Evolutionary conservation across 176 grass and related monocot species (phyloP), one percentile per base, ranked within the genome.

Genomic region (Hsuehochloa calcarea): DNA sequence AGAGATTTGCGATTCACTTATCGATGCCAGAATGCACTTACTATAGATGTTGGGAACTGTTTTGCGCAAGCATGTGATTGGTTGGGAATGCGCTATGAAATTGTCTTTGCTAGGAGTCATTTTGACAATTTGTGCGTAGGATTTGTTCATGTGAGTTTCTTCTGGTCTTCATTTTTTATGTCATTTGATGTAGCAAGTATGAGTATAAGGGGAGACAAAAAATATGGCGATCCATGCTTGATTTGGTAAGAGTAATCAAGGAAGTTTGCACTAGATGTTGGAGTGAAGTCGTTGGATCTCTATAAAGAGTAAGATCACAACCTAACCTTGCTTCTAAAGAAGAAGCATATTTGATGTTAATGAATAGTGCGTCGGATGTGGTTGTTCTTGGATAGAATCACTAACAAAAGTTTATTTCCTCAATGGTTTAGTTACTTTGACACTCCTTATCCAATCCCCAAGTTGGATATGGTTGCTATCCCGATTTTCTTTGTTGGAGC

Each of bases 391-490:
- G 49, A 73, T 56, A 47, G 8, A 79, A 49, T 19, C 60, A 50
- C 54, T 89, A 72, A 92, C 68, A 47, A 73, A 64, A 38, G 17
- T 19, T 46, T 52, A 59, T 81, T 72, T 45, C 45, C 11, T 43
- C 44, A 37, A 19, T 61, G 39, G 40, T 85, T 43, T 82, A 98
- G 95, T 77, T 98, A 98, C 85, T 95, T 98, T 91, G 85, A 66
- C 22, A 88, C 92, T 41, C 89, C 89, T 72, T 98, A 93, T 87
- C 91, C 95, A 17, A 92, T 98, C 74, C 92, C 91, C 39, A 98
- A 98, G 74, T 79, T 98, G 90, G 95, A 98, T 88, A 98, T 95
- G 95, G 83, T 93, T 64, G 93, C 87, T 35, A 93, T 98, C 62
- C 93, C 95, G 80, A 93, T 95, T 91, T 95, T 98, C 85, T 81